Evolutionary conservation across 306 rosid species (phyloP).

Genomic region (Acacia crassicarpa): DNA sequence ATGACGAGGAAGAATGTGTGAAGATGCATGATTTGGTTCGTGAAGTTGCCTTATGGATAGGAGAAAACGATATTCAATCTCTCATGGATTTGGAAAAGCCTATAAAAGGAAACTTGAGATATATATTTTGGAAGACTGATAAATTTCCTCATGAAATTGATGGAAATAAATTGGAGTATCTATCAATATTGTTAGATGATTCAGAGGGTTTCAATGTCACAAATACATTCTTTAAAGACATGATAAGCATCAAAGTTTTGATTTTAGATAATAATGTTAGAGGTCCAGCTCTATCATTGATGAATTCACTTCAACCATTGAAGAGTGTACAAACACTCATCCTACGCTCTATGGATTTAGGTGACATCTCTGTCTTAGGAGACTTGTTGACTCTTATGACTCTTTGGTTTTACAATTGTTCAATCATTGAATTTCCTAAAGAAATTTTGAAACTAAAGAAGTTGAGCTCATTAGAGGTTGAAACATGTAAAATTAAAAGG

Average conservation of each 20-base stretch:
- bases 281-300: background rate
- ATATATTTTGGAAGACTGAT: background rate
- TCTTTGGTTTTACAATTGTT: background rate
- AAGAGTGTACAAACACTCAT: background rate
- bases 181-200: background rate
- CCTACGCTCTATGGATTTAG: rapidly evolving
- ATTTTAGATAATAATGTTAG: background rate
- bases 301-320: background rate
- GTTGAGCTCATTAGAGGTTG: conserved; percentile 22
- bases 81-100: no score
- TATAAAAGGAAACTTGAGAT: background rate
- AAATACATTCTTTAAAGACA: background rate
- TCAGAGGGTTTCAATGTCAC: background rate
- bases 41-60: no score
- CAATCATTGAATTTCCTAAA: conserved; percentile 22
- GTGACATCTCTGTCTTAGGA: conserved; percentile 9
- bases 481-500: background rate
- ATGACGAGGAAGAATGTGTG: no score
- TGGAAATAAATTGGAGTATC: conserved; percentile 11
- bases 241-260: conserved; percentile 22
- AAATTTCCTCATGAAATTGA: background rate
- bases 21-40: no score
- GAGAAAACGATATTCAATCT: no score
- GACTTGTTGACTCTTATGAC: conserved; percentile 16
- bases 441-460: background rate